These are phyloP conservation scores for Trypanosoma cruzi DNA, from an alignment of 208 protist species.

Conservation along the genomic window DNA sequence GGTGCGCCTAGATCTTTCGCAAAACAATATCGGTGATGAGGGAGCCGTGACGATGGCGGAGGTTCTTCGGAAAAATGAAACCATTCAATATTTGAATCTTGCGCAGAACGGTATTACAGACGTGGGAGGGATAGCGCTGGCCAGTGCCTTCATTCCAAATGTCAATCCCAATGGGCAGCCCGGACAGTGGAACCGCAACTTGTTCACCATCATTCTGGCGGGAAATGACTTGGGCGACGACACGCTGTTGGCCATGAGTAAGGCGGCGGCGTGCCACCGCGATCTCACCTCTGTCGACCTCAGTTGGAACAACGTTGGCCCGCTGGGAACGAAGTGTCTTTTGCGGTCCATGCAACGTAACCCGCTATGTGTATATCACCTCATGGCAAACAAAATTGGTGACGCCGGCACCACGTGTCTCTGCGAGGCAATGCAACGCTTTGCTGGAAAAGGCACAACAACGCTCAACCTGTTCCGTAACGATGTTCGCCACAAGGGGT, in stretches of 20 bases:
- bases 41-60: conserved; percentile 71
- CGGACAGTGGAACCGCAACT: conserved; percentile 83
- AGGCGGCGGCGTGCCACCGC: conserved; percentile 82
- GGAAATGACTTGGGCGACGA: conserved; percentile 79
- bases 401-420: conserved; percentile 67
- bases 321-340: conserved; percentile 78
- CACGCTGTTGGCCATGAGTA: conserved; percentile 83
- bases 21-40: conserved; percentile 77
- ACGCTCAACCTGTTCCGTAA: conserved; percentile 82
- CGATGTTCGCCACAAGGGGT: conserved; percentile 62
- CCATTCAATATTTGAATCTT: conserved; percentile 71
- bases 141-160: conserved; percentile 83
- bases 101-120: conserved; percentile 82
- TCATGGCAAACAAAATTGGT: conserved; percentile 76
- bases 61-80: conserved; percentile 65
- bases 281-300: conserved; percentile 79
- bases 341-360: conserved; percentile 78
- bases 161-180: conserved; percentile 78
- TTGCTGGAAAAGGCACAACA: conserved; percentile 63
- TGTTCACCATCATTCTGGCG: conserved; percentile 70
- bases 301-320: conserved; percentile 83
- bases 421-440: conserved; percentile 66
- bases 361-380: conserved; percentile 67
- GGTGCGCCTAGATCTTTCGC: conserved; percentile 56
- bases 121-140: conserved; percentile 83